Evolutionary conservation across 1,284 basidiomycete species (phyloP), one percentile per base, ranked within the genome.

Genomic region (Cryptococcus sp.): DNA sequence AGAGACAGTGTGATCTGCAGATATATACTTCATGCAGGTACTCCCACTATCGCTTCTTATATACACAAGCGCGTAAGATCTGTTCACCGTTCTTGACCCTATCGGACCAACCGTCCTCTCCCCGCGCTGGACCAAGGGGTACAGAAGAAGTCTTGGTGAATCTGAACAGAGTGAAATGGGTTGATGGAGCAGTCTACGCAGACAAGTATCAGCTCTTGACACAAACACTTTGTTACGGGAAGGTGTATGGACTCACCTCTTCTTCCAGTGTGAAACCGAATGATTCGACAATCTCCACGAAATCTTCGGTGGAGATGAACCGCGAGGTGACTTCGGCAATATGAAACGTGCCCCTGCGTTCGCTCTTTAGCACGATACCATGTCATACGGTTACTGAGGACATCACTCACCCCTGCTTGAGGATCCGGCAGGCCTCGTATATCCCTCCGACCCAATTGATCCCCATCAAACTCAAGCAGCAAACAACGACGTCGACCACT

Each of bases 311-410:
- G 55, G 86, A 83, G 5, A 84, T 83, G 69, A 97, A 89, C 16
- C 93, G 85, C 68, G 91, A 94, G 0, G 89, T 85, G n/a, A 99
- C 96, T 79, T 99, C 96, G 5, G 96, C 95, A 55, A 99, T 86
- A 76, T 90, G 89, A 47, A 98, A 82, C 68, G 89, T 86, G 10
- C 93, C 94, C 20, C 92, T 95, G 65, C 45, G n/a, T 22, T 13
- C 2, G 13, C 3, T n/a, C n/a, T 17, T 10, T 29, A 15, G 23
- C 20, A 20, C 51, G 41, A 17, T 20, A 26, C 11, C 4, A 15
- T 15, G 19, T 20, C 22, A 10, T 26, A 37, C 17, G 6, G 41
- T 11, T 26, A 13, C 16, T 11, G 20, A 52, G 46, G 20, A 26
- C 15, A 5, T n/a, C 2, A 82, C 88, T 72, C 69, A 94, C 93